Conservation (phyloP, 73 alveolate species). For the Paramecium sexaurelia region DNA sequence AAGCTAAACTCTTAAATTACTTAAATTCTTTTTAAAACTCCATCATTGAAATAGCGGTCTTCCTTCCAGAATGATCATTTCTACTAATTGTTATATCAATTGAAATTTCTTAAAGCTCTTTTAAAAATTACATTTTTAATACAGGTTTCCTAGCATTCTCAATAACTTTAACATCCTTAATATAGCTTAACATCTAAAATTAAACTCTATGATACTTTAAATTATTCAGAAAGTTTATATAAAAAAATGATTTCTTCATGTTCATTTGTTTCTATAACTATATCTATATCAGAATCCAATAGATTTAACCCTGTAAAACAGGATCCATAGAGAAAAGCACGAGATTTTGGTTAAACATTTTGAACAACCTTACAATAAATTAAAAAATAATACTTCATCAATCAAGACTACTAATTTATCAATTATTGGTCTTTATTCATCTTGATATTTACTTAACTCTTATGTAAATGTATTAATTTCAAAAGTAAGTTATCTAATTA, state of each 20-base stretch:
- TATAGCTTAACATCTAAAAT: neutral
- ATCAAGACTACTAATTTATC: neutral
- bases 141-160: constrained; percentile 28
- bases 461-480: constrained; percentile 34
- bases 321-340: constrained; percentile 12
- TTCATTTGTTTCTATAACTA: constrained; percentile 7
- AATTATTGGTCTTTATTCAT: constrained; percentile 18
- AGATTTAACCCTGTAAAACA: neutral
- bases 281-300: constrained; percentile 34
- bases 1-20: constrained; percentile 14
- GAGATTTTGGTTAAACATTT: neutral
- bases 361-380: neutral
- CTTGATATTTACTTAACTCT: neutral
- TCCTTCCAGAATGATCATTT: neutral
- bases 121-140: neutral
- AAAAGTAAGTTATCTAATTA: neutral
- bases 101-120: neutral
- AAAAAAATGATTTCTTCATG: neutral
- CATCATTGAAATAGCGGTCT: neutral
- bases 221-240: neutral
- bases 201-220: neutral
- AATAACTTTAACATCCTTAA: constrained; percentile 12
- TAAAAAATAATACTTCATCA: neutral
- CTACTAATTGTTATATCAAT: constrained; percentile 30
- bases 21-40: constrained; percentile 51